phyloP scores from a whole-genome alignment of 2,329 filamentous ascomycete genomes.

The Clonostachys sp. region DNA sequence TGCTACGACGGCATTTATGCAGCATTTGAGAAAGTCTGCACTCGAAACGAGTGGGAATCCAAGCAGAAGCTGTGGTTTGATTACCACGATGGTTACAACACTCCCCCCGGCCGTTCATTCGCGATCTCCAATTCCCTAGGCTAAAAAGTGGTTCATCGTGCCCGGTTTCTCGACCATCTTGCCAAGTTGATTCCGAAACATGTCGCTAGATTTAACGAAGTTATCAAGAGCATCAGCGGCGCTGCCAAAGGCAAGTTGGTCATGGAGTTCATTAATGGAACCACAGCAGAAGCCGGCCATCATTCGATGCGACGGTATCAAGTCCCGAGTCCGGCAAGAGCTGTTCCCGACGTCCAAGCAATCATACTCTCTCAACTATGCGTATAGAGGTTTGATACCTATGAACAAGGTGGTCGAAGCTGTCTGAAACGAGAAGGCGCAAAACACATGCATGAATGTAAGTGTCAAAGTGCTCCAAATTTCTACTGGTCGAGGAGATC shows the following conservation, averaged over 20 bases:
- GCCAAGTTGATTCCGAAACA: conserved; percentile 3
- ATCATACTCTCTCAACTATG: conserved; percentile 50
- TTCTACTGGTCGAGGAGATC: too few species aligned
- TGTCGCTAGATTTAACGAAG: conserved; percentile 3
- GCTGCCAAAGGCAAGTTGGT: background rate
- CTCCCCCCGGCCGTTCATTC: conserved; percentile 17
- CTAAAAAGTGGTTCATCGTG: conserved; percentile 9
- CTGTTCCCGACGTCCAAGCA: conserved; percentile 5
- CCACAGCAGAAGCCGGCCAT: conserved; percentile 30
- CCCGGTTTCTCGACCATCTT: conserved; percentile 7
- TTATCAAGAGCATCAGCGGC: conserved; percentile 1
- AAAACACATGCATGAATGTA: conserved; percentile 18
- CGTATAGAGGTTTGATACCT: conserved; percentile 39
- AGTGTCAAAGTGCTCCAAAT: background rate
- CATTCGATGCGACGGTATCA: conserved; percentile 62
- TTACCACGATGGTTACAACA: conserved; percentile 19
- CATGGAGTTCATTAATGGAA: conserved; percentile 21
- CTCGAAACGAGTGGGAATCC: conserved; percentile 14
- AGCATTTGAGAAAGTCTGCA: conserved; percentile 17
- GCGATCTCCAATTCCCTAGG: conserved; percentile 17
- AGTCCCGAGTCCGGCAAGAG: conserved; percentile 41
- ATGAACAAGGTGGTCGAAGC: conserved; percentile 48
- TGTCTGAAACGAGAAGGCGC: conserved; percentile 31
- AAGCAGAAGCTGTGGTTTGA: conserved; percentile 20
- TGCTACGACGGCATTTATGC: conserved; percentile 17